phyloP scores from a whole-genome alignment of 441 rosid genomes.

The Populus hybrid region DNA sequence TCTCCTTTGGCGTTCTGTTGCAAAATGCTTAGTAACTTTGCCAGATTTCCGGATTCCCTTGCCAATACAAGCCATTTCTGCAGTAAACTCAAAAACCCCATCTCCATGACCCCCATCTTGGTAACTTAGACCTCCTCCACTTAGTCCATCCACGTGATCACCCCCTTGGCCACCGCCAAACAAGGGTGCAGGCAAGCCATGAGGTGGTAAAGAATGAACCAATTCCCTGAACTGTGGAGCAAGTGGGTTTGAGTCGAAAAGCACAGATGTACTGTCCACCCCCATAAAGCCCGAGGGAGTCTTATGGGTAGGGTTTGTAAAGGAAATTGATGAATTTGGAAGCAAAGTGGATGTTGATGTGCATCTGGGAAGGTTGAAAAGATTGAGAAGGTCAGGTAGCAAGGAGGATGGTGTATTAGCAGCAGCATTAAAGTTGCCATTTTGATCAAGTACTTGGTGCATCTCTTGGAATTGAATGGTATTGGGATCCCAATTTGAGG shows the following conservation, averaged over 20 bases:
- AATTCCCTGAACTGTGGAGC: constrained; percentile 60
- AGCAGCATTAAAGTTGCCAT: constrained; percentile 25
- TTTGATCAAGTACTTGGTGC: constrained; percentile 22
- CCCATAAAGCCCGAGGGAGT: constrained; percentile 15
- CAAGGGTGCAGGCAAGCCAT: constrained; percentile 19
- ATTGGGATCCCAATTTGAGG: constrained; percentile 33
- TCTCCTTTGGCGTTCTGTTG: constrained; percentile 79
- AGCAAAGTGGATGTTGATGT: constrained; percentile 28
- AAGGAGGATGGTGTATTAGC: constrained; percentile 25
- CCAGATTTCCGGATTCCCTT: constrained; percentile 43
- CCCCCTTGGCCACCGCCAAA: constrained; percentile 17
- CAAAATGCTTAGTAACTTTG: constrained; percentile 52
- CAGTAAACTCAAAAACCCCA: constrained; percentile 56
- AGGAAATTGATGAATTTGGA: constrained; percentile 44
- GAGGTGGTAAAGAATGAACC: constrained; percentile 44
- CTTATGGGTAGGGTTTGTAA: constrained; percentile 29
- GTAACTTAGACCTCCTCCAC: constrained; percentile 14
- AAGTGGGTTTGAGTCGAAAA: constrained; percentile 52
- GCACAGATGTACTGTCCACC: constrained; percentile 35
- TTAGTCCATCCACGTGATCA: constrained; percentile 37
- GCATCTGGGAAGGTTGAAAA: constrained; percentile 51
- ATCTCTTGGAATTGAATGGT: constrained; percentile 21
- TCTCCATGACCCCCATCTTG: constrained; percentile 33
- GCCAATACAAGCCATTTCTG: constrained; percentile 41
- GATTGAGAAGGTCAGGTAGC: constrained; percentile 68